A percentile compares a stretch with the other conserved stretches of the same genome.
These are phyloP conservation scores for Anacardium occidentale DNA, from an alignment of 345 rosid species.

Conservation along the genomic window DNA sequence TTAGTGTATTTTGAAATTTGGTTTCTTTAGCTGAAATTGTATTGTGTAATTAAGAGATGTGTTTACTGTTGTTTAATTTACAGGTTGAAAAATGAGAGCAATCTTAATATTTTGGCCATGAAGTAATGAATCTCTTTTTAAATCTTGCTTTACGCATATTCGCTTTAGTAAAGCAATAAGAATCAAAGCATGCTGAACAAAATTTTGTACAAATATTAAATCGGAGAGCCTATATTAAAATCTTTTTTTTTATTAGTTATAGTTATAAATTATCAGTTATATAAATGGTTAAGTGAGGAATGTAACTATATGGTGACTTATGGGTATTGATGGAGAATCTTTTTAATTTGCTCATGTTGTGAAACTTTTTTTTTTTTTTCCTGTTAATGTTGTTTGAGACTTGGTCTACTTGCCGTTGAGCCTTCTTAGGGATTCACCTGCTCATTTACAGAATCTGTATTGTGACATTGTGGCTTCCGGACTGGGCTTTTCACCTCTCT, in stretches of 20 bases:
- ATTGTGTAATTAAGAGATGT: too few species aligned
- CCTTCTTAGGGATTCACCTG: constrained; percentile 83
- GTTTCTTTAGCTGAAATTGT: background rate
- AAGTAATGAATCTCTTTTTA: too few species aligned
- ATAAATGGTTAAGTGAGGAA: background rate
- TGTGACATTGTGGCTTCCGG: constrained; percentile 73
- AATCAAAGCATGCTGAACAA: background rate
- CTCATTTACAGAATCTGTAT: constrained; percentile 78
- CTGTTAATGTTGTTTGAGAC: constrained; percentile 6
- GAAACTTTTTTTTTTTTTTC: too few species aligned
- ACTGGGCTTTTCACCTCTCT: constrained; percentile 97
- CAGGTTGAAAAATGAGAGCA: background rate
- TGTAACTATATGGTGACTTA: background rate
- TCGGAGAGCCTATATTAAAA: background rate
- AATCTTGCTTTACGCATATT: background rate
- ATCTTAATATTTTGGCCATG: background rate
- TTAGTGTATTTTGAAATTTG: background rate
- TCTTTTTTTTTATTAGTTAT: background rate
- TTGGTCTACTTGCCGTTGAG: constrained; percentile 15
- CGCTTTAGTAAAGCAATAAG: background rate
- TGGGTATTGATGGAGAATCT: background rate
- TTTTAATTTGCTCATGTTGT: background rate
- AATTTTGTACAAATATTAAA: background rate
- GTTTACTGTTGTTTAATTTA: background rate
- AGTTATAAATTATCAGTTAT: background rate